These are phyloP conservation scores for Musa balbisiana DNA, from an alignment of 202 grass and related monocot species.

Conservation along the genomic window DNA sequence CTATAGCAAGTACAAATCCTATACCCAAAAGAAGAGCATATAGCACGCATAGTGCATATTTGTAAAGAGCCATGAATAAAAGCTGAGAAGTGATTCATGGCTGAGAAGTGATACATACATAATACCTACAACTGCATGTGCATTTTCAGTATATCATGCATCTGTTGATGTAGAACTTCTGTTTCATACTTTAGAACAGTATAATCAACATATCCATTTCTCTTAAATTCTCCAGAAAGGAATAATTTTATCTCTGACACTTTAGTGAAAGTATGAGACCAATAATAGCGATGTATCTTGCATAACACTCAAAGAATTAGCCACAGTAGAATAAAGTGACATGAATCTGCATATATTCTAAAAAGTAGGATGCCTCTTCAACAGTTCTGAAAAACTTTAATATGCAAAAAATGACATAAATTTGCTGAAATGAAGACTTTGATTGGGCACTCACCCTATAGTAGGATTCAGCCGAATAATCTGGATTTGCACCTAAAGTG, in stretches of 20 bases:
- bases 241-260: not conserved
- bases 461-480: slow-evolving; percentile 77
- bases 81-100: no score
- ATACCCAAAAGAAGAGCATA: no score
- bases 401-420: not conserved
- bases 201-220: not conserved
- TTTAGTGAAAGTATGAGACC: not conserved
- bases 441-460: slow-evolving; percentile 52
- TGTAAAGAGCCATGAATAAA: no score
- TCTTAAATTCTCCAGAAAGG: not conserved
- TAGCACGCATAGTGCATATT: no score
- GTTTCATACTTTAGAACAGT: no score
- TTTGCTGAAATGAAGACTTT: not conserved
- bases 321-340: not conserved
- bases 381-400: slow-evolving; percentile 4
- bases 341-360: not conserved
- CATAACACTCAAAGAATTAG: not conserved
- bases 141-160: no score
- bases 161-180: no score
- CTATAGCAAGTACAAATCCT: not conserved
- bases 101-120: no score
- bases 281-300: no score
- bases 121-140: no score
- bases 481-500: slow-evolving; percentile 79
- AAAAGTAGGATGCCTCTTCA: not conserved